Evolutionary conservation across 2,329 filamentous ascomycete species (phyloP).

Genomic region (Fusarium citri): DNA sequence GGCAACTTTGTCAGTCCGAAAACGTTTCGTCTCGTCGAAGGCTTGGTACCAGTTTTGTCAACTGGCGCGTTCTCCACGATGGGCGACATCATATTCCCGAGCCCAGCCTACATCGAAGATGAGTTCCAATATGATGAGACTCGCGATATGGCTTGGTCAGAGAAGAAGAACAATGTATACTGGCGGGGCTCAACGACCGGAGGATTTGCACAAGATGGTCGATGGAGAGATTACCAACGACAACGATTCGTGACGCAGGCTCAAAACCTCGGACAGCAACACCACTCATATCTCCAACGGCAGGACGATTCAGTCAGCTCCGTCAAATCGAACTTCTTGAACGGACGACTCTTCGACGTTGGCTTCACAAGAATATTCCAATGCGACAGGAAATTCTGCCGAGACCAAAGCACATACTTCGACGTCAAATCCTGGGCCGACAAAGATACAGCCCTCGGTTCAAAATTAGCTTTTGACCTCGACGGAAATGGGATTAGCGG

Average conservation of each 20-base stretch:
- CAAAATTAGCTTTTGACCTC: conserved; percentile 61
- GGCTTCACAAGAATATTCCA: conserved; percentile 60
- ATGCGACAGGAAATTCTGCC: conserved; percentile 54
- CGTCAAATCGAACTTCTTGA: conserved; percentile 49
- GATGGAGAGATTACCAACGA: conserved; percentile 60
- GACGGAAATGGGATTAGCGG: conserved; percentile 69
- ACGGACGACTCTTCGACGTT: conserved; percentile 56
- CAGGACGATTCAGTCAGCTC: conserved; percentile 28
- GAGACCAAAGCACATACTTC: conserved; percentile 51
- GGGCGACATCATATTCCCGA: conserved; percentile 64
- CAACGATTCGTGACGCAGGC: conserved; percentile 58
- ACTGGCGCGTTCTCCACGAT: conserved; percentile 59
- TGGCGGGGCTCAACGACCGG: conserved; percentile 69
- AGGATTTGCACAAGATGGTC: conserved; percentile 50
- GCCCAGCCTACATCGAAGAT: conserved; percentile 60
- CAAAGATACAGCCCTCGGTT: conserved; percentile 52
- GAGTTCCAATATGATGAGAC: conserved; percentile 56
- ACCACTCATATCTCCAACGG: conserved; percentile 51
- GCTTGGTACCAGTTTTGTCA: conserved; percentile 60
- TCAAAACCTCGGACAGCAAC: conserved; percentile 46
- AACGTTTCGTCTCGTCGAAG: conserved; percentile 55
- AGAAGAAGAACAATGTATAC: conserved; percentile 64
- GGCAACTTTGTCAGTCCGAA: conserved; percentile 59
- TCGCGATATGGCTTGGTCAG: conserved; percentile 59
- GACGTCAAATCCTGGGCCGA: conserved; percentile 47